Conservation (phyloP, 1,284 basidiomycete species). For the Grifola frondosa region DNA sequence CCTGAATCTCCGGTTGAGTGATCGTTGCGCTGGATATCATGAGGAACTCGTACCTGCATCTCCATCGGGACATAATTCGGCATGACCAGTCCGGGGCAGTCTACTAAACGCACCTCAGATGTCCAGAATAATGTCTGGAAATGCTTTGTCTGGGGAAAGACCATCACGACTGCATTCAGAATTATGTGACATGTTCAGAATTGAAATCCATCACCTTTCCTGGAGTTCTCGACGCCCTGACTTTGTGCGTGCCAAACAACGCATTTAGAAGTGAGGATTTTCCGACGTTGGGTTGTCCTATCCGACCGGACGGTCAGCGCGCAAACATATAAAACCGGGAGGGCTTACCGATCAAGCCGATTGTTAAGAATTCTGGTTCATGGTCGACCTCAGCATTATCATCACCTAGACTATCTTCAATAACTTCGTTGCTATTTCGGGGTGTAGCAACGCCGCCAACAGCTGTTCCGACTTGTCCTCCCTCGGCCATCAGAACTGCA, state of each 20-base stretch:
- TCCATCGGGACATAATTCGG: constrained; percentile 80
- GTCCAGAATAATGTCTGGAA: constrained; percentile 93
- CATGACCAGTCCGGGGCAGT: constrained; percentile 85
- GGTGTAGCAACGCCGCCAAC: constrained; percentile 42
- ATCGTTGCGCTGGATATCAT: constrained; percentile 14
- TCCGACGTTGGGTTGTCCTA: constrained; percentile 92
- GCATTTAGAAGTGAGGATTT: constrained; percentile 92
- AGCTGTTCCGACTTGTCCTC: constrained; percentile 41
- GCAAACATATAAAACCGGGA: not conserved
- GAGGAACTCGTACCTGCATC: constrained; percentile 55
- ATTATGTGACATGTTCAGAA: not conserved
- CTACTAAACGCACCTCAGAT: constrained; percentile 75
- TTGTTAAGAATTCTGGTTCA: constrained; percentile 66
- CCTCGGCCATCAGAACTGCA: constrained; percentile 46
- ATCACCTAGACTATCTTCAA: constrained; percentile 25
- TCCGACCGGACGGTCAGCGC: not conserved
- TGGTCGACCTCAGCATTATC: constrained; percentile 28
- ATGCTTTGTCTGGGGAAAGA: constrained; percentile 73
- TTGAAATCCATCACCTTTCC: constrained; percentile 63
- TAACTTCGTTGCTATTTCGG: constrained; percentile 21
- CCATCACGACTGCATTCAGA: constrained; percentile 1
- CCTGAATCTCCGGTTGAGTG: constrained; percentile 41
- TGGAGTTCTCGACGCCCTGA: constrained; percentile 85
- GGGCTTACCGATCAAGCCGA: constrained; percentile 76
- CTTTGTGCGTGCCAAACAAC: constrained; percentile 78